Percentiles rank a stretch among this genome's conserved stretches.
These are phyloP conservation scores for Saturnispora serradocipensis DNA, from an alignment of 805 yeast species.

Conservation along the genomic window DNA sequence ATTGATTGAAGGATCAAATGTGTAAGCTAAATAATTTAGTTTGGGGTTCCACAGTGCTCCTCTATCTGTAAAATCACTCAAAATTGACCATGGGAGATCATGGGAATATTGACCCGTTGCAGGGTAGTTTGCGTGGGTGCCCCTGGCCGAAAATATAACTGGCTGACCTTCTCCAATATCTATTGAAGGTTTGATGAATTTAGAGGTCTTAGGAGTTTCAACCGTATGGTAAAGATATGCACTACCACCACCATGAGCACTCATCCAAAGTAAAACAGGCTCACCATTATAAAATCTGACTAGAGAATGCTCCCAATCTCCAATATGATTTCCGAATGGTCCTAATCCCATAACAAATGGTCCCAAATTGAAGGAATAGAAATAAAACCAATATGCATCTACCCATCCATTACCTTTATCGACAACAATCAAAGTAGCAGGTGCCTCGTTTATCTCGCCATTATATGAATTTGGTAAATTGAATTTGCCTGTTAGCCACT, in stretches of 20 bases:
- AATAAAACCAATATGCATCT: slow-evolving; percentile 94
- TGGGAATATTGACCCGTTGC: slow-evolving; percentile 95
- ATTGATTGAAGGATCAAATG: slow-evolving; percentile 38
- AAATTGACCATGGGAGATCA: slow-evolving; percentile 85
- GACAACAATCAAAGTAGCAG: slow-evolving; percentile 72
- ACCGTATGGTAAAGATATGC: slow-evolving; percentile 73
- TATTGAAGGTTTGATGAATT: slow-evolving; percentile 10
- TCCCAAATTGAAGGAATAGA: slow-evolving; percentile 88
- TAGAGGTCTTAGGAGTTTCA: slow-evolving; percentile 40
- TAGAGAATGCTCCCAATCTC: slow-evolving; percentile 96
- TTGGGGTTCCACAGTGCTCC: slow-evolving; percentile 96
- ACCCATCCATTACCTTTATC: slow-evolving; percentile 94
- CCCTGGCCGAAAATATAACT: slow-evolving; percentile 80
- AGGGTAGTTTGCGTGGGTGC: slow-evolving; percentile 95
- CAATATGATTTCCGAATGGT: slow-evolving; percentile 94
- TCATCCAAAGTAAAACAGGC: slow-evolving; percentile 89
- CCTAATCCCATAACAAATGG: slow-evolving; percentile 97
- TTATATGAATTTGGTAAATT: slow-evolving; percentile 62
- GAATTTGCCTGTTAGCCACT: slow-evolving; percentile 71
- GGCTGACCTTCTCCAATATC: slow-evolving; percentile 42
- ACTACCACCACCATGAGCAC: slow-evolving; percentile 96
- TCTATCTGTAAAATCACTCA: slow-evolving; percentile 88
- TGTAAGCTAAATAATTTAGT: slow-evolving; percentile 70
- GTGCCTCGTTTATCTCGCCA: slow-evolving; percentile 68
- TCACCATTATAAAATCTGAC: slow-evolving; percentile 74